phyloP scores from a whole-genome alignment of 2,329 filamentous ascomycete genomes.

The Karstenula rhodostoma region DNA sequence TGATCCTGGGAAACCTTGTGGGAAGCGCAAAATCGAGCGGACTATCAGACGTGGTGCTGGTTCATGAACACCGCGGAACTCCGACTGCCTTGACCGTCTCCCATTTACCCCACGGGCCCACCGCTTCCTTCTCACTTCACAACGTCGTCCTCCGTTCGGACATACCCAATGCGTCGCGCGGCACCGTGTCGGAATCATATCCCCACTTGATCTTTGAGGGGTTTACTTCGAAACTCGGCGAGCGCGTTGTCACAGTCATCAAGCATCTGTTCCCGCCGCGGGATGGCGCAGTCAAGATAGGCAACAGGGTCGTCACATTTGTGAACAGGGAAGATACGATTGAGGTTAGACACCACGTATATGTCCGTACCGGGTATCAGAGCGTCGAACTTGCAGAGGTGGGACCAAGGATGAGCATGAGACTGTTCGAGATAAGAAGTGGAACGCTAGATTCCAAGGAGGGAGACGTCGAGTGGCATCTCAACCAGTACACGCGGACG shows the following conservation, averaged over 20 bases:
- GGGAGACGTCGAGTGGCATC: constrained; percentile 94
- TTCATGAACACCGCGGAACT: constrained; percentile 88
- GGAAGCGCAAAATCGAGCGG: constrained; percentile 80
- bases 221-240: constrained; percentile 81
- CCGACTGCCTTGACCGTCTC: constrained; percentile 89
- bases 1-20: constrained; percentile 86
- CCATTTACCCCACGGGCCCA: constrained; percentile 89
- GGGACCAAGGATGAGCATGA: constrained; percentile 94
- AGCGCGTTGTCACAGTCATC: constrained; percentile 84
- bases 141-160: constrained; percentile 94
- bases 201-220: constrained; percentile 96
- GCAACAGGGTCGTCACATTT: constrained; percentile 82
- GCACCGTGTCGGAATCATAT: constrained; percentile 90
- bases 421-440: constrained; percentile 88
- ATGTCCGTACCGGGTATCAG: constrained; percentile 90
- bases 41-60: constrained; percentile 77
- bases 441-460: constrained; percentile 94
- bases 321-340: constrained; percentile 89
- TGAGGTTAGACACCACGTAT: constrained; percentile 92
- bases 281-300: constrained; percentile 79
- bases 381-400: constrained; percentile 65
- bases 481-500: constrained; percentile 94
- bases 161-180: constrained; percentile 85
- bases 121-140: constrained; percentile 84
- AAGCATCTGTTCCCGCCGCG: constrained; percentile 95